Base-by-base conservation (phyloP, 2,329 filamentous ascomycete species). In the Lachnellula suecica region DNA sequence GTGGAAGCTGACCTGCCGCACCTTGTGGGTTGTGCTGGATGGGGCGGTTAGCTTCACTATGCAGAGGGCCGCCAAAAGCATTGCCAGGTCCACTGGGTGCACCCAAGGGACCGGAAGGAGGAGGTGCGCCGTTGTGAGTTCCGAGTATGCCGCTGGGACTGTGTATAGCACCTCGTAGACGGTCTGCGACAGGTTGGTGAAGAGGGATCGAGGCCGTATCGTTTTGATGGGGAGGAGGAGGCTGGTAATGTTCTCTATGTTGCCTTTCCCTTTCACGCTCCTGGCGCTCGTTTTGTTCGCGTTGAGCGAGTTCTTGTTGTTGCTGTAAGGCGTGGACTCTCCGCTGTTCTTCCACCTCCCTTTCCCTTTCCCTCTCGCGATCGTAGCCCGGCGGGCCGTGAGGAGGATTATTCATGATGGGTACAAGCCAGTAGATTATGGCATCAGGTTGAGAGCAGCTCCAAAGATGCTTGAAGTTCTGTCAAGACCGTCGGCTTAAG, bases 141-240 rank as follows among this genome's bases (percentile, higher is more conserved):
- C 87, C 83, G 35, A 97, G 82, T 31, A 97, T 79, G 8, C 93
- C 93, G 60, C 94, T 93, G 1, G 93, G 93, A 42, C 91, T 95
- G 68, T 96, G 93, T 51, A 97, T 95, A 47, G 90, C 88, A 58
- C 85, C 88, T 52, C 87, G 74, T 57, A 91, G 77, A 71, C 92
- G 78, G 67, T 91, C 84, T 57, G 93, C 93, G 53, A 97, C 91
- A 4, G 93, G 93, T 70, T 97, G 93, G 71, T 97, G 93, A 63
- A 97, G 87, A 49, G 92, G 91, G 49, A 96, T 89, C 2, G 92
- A 91, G 52, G 88, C 90, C 35, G 89, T 86, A 66, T 89, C 92
- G 72, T 88, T 94, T 70, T 97, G 92, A 66, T 94, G 91, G 23
- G 87, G 84, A 54, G 88, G 82, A 46, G 70, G 67, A 19, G 82